Base-by-base conservation (phyloP, 2,329 filamentous ascomycete genomes). In the Neonectria punicea region DNA sequence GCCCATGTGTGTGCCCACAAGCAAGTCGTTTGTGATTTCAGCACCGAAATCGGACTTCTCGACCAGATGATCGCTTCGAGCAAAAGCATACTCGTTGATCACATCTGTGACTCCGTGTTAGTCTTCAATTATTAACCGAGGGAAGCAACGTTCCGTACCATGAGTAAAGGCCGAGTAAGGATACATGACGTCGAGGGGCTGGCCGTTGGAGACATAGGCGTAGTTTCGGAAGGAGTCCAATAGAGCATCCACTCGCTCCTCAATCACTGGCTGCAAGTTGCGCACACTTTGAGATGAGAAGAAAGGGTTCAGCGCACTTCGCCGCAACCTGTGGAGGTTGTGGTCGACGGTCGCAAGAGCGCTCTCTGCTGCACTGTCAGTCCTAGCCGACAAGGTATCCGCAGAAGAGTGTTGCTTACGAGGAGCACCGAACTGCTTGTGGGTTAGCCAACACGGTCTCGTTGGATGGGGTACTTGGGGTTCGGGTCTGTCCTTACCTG, bases 41-140 rank as follows among this genome's bases (percentile, higher is more conserved):
- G 74, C 75, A 7, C 79, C 78, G 60, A 79, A 80, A 54, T 78
- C 76, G 2, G 73, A 66, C 57, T 71, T 69, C 63, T 80, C 77
- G 50, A 79, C 77, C 77, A 80, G 65, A 36, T 77, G 77, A 25
- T 78, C 75, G 58, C 72, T 77, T 56, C 76, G 71, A 61, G 78
- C 76, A 73, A 81, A 80, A 22, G 77, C 75, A 64, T 80, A 81
- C 70, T 81, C 79, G 61, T 80, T 80, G 47, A 81, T 80, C 36
- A 80, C 76, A 58, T 81, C 78, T 79, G 25, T n/a, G 8, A 8
- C 7, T 18, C 0, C 14, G 4, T 28, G 20, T 68, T 62, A 71
- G 63, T 20, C 16, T 13, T n/a, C 7, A 41, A 30, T 1, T 1
- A 5, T 16, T 5, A 4, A 4, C 6, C 4, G 13, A 13, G 1